phyloP scores from a whole-genome alignment of 768 basidiomycete genomes.

The Podaxis sp. region DNA sequence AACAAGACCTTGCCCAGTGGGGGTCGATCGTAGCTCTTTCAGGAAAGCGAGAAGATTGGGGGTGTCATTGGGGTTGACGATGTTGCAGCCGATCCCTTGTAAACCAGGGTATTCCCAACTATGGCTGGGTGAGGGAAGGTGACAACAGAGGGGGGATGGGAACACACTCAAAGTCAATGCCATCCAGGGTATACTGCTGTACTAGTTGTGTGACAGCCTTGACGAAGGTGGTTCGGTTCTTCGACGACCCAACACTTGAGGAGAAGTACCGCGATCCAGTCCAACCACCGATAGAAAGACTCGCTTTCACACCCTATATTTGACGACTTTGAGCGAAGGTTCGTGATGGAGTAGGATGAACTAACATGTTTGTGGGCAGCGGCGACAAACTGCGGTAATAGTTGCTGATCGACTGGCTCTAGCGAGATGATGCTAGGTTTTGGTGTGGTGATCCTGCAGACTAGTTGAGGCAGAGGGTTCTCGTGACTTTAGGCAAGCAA shows the following conservation, averaged over 20 bases:
- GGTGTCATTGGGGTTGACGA: slow-evolving; percentile 60
- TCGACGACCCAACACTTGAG: slow-evolving; percentile 48
- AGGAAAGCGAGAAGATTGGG: slow-evolving; percentile 80
- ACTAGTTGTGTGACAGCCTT: slow-evolving; percentile 52
- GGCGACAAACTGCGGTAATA: slow-evolving; percentile 57
- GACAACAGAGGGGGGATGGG: background rate
- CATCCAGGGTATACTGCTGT: slow-evolving; percentile 49
- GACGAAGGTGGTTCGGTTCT: slow-evolving; percentile 59
- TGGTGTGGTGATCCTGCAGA: slow-evolving; percentile 37
- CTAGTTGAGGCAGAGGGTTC: slow-evolving; percentile 5
- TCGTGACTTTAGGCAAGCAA: slow-evolving; percentile 12
- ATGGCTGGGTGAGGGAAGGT: slow-evolving; percentile 10
- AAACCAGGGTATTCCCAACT: slow-evolving; percentile 88
- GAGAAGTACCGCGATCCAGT: slow-evolving; percentile 65
- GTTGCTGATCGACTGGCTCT: slow-evolving; percentile 40
- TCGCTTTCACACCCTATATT: slow-evolving; percentile 51
- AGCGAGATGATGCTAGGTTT: slow-evolving; percentile 34
- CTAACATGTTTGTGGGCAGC: slow-evolving; percentile 41
- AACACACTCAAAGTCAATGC: slow-evolving; percentile 66
- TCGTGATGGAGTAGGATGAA: background rate
- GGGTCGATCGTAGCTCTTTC: slow-evolving; percentile 58
- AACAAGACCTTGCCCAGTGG: slow-evolving; percentile 55
- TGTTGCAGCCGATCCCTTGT: slow-evolving; percentile 72
- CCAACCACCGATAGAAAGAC: slow-evolving; percentile 70
- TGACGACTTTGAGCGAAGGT: slow-evolving; percentile 2